phyloP scores from a whole-genome alignment of 768 basidiomycete genomes.

The Mycena leptocephala region DNA sequence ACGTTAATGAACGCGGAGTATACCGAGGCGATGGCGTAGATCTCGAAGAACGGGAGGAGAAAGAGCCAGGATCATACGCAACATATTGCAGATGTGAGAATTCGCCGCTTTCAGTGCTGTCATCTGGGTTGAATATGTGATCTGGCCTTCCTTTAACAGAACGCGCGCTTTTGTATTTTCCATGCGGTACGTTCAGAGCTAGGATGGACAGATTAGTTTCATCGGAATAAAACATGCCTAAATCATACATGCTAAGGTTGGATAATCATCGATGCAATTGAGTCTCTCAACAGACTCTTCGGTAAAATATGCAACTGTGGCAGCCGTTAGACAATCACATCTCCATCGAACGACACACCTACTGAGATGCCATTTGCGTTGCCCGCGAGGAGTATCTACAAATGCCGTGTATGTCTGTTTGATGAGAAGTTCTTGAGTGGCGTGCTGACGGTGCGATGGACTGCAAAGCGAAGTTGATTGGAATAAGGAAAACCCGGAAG shows the following conservation, averaged over 20 bases:
- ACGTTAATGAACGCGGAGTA: slow-evolving; percentile 27
- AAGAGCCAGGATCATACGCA: slow-evolving; percentile 54
- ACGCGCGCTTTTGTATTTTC: slow-evolving; percentile 81
- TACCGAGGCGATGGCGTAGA: slow-evolving; percentile 36
- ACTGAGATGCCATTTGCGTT: slow-evolving; percentile 90
- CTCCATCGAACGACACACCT: slow-evolving; percentile 45
- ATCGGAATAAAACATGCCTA: background rate
- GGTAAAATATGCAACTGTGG: slow-evolving; percentile 84
- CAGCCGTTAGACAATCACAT: slow-evolving; percentile 40
- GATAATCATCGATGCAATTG: slow-evolving; percentile 76
- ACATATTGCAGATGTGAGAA: slow-evolving; percentile 64
- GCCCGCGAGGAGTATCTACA: slow-evolving; percentile 77
- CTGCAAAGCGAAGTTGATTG: slow-evolving; percentile 22
- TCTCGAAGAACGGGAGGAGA: slow-evolving; percentile 36
- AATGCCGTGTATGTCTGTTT: slow-evolving; percentile 90
- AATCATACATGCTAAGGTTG: slow-evolving; percentile 50
- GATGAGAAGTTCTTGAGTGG: slow-evolving; percentile 65
- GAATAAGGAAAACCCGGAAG: slow-evolving; percentile 3
- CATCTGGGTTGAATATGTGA: slow-evolving; percentile 64
- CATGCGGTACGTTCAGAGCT: slow-evolving; percentile 72
- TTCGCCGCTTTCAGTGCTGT: slow-evolving; percentile 48
- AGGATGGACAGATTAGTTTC: slow-evolving; percentile 45
- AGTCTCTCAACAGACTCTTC: slow-evolving; percentile 77
- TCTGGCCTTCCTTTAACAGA: slow-evolving; percentile 73
- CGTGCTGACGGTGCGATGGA: slow-evolving; percentile 45